These are phyloP conservation scores for Boeremia exigua DNA, from an alignment of 2,329 filamentous ascomycete species.

Conservation along the genomic window DNA sequence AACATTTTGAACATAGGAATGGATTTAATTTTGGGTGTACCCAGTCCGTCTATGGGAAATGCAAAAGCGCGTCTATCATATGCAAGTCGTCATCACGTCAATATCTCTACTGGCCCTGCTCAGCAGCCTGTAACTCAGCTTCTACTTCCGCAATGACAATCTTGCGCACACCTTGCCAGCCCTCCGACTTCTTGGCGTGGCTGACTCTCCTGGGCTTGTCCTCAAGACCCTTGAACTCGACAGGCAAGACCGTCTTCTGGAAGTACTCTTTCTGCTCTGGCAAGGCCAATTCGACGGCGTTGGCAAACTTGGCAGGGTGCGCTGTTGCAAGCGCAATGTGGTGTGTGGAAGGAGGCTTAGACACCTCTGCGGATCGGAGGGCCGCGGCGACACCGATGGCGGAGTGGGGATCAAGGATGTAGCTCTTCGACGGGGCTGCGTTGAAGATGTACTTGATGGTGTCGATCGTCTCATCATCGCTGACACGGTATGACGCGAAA, in stretches of 20 bases:
- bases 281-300: conserved; percentile 81
- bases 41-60: neutral
- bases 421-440: conserved; percentile 58
- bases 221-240: conserved; percentile 81
- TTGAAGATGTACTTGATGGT: conserved; percentile 57
- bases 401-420: conserved; percentile 91
- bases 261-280: conserved; percentile 73
- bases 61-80: conserved; percentile 12
- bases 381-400: conserved; percentile 85
- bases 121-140: conserved; percentile 44
- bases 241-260: conserved; percentile 78
- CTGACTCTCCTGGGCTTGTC: conserved; percentile 76
- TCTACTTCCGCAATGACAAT: conserved; percentile 78
- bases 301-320: conserved; percentile 93
- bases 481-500: conserved; percentile 80
- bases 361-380: conserved; percentile 67
- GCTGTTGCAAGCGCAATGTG: conserved; percentile 91
- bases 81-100: conserved; percentile 5
- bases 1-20: neutral
- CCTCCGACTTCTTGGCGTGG: conserved; percentile 66
- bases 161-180: conserved; percentile 76
- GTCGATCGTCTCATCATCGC: conserved; percentile 58
- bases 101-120: conserved; percentile 24
- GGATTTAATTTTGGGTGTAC: conserved; percentile 1
- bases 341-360: conserved; percentile 56